phyloP scores from a whole-genome alignment of 805 yeast species.

The Lachancea dasiensis region DNA sequence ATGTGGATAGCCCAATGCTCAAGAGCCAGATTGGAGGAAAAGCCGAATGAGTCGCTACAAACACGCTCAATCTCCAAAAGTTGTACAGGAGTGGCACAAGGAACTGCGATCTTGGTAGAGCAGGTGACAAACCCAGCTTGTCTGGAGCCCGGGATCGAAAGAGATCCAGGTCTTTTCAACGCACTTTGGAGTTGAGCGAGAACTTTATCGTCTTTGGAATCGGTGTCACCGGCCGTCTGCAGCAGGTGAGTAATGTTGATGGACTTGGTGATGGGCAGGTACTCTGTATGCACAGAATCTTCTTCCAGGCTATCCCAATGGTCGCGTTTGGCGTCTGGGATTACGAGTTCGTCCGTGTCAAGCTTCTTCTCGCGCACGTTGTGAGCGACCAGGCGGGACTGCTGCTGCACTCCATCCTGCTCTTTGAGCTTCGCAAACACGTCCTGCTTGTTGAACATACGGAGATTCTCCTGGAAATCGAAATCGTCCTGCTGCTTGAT shows the following conservation, averaged over 20 bases:
- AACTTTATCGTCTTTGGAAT: constrained; percentile 12
- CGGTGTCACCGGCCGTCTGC: constrained; percentile 22
- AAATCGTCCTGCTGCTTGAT: constrained; percentile 57
- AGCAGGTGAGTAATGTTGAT: constrained; percentile 33
- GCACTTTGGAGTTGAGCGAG: constrained; percentile 21
- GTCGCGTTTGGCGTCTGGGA: constrained; percentile 41
- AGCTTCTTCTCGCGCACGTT: constrained; percentile 46
- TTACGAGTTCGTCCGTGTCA: constrained; percentile 70
- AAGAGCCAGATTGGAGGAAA: constrained; percentile 39
- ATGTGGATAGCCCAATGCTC: constrained; percentile 71
- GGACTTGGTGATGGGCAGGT: constrained; percentile 32
- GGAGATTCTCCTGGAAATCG: constrained; percentile 78
- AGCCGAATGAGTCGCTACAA: constrained; percentile 46
- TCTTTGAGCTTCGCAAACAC: constrained; percentile 73
- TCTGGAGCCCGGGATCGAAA: constrained; percentile 8
- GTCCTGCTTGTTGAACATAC: constrained; percentile 71
- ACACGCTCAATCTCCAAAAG: constrained; percentile 67
- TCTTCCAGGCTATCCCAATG: constrained; percentile 45
- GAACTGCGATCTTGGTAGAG: constrained; percentile 33
- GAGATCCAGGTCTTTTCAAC: constrained; percentile 18
- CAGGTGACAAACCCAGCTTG: constrained; percentile 9
- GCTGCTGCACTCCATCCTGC: constrained; percentile 54
- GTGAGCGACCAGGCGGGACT: constrained; percentile 65
- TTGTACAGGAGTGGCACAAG: constrained; percentile 73
- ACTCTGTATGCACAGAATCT: constrained; percentile 16